These are phyloP conservation scores for Pholiota molesta DNA, from an alignment of 768 basidiomycete genomes.

Conservation along the genomic window DNA sequence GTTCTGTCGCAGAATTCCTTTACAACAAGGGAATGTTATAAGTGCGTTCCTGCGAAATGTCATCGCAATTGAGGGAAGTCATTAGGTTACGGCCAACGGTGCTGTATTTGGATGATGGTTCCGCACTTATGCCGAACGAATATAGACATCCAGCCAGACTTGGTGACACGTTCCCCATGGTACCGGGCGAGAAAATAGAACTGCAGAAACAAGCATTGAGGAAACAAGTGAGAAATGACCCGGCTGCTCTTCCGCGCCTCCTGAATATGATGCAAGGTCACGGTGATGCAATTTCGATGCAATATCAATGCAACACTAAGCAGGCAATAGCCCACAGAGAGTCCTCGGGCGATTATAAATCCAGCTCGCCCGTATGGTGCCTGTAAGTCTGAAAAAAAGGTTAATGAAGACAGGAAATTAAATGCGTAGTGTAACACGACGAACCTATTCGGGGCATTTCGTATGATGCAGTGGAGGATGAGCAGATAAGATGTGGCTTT, in stretches of 20 bases:
- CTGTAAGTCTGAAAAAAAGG: neutral
- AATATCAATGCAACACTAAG: no score
- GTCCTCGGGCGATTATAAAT: neutral
- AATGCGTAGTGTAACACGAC: neutral
- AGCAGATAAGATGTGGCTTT: neutral
- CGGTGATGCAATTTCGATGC: no score
- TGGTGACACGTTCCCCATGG: neutral
- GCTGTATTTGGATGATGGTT: neutral
- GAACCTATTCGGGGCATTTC: neutral
- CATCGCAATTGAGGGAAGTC: conserved; percentile 8
- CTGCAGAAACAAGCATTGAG: neutral
- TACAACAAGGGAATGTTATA: conserved; percentile 3
- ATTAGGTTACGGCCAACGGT: conserved; percentile 1
- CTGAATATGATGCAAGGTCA: neutral
- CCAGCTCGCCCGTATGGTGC: neutral
- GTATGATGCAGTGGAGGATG: neutral
- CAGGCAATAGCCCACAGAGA: no score
- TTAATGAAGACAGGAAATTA: neutral
- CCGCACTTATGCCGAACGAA: conserved; percentile 6
- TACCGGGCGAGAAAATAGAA: neutral
- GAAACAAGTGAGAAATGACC: neutral
- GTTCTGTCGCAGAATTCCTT: neutral
- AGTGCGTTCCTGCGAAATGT: conserved; percentile 2
- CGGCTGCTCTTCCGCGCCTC: neutral
- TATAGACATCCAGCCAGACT: neutral